Base-by-base conservation (phyloP, 306 rosid species). In the Hippophae rhamnoides region DNA sequence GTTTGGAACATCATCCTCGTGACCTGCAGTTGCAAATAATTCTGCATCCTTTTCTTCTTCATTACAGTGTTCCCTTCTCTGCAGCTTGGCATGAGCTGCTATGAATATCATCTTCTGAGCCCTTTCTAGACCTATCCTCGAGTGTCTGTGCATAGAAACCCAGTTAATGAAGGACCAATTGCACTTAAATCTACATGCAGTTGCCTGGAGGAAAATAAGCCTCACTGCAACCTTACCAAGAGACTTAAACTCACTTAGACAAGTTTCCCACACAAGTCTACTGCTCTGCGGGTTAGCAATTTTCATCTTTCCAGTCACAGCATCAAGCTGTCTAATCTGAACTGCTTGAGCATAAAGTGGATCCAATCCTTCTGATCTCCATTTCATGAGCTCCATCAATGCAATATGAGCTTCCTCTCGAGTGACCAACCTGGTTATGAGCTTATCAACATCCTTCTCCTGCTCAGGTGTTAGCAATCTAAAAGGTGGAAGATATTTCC, bases 281-380 rank as follows among this genome's bases (percentile, higher is more conserved):
- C 95, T 83, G 55, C 98, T 81, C 53, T 81, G 78, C 0, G 98
- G 98, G 65, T 87, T 87, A 0, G 96, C 98, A 41, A 87, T 78
- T 67, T 85, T 90, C 96, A 90, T 90, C 79, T 83, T 90, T 52
- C 98, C 98, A 5, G 96, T 83, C 41, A 79, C 69, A 2, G 90
- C 89, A 60, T 90, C 98, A 65, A 75, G 74, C 71, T 90, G 95
- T 62, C 87, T 90, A 71, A 90, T 84, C 69, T 90, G 98, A 78
- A 90, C 98, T 3, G 98, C 98, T 75, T 85, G 96, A 46, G 98
- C 98, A 64, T 90, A 90, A 31, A 90, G 98, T 3, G 96, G 96
- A 58, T 90, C 98, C 42, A 90, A 83, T 42, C 98, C 98, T 66
- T 90, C 98, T 6, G 98, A 85, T 57, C 98, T 85, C 98, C 98